phyloP scores from a whole-genome alignment of 306 rosid genomes.

The Corylus americana region DNA sequence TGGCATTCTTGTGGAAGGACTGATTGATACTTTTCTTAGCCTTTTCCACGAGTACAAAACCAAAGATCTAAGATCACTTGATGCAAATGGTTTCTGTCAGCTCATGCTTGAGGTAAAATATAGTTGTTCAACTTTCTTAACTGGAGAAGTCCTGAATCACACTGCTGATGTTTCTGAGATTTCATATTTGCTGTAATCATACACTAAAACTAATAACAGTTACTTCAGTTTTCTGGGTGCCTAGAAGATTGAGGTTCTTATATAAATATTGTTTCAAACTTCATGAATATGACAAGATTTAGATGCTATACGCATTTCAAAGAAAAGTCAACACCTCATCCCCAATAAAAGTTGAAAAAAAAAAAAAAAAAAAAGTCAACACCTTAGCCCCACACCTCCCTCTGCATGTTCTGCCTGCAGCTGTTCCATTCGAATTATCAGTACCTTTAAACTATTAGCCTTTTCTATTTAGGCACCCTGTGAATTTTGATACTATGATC shows the following conservation, averaged over 20 bases:
- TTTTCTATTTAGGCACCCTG: not conserved
- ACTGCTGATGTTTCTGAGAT: conserved; percentile 10
- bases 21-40: conserved; percentile 92
- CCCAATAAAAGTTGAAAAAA: not conserved
- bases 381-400: too few relatives aligned
- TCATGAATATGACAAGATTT: not conserved
- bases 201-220: not conserved
- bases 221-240: not conserved
- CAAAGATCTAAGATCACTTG: conserved; percentile 70
- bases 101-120: conserved; percentile 92
- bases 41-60: conserved; percentile 76
- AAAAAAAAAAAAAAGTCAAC: not conserved
- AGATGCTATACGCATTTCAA: not conserved
- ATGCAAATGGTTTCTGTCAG: conserved; percentile 92
- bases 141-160: conserved; percentile 1
- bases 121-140: conserved; percentile 3
- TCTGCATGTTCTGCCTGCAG: conserved; percentile 1
- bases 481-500: not conserved
- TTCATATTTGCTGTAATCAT: conserved; percentile 6
- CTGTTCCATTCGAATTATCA: not conserved
- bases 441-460: not conserved
- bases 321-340: not conserved
- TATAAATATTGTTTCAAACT: not conserved
- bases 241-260: conserved; percentile 8
- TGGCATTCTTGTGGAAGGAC: conserved; percentile 97